Evolutionary conservation across 805 yeast genomes (phyloP).

Genomic region (Pichia paraexigua): DNA sequence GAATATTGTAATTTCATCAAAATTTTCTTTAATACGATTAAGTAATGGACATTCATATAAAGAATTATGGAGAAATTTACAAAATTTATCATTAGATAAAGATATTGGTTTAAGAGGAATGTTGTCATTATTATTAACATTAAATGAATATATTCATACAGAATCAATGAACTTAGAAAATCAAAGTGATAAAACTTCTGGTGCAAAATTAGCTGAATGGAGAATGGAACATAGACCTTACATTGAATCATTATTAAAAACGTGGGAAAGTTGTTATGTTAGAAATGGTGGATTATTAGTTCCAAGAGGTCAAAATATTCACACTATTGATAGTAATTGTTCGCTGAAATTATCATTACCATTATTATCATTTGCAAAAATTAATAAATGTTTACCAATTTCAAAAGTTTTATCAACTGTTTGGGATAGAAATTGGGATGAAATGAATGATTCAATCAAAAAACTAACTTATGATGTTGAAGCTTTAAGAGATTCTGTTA

Average conservation of each 20-base stretch:
- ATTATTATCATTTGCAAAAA: slow-evolving; percentile 55
- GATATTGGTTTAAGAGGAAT: slow-evolving; percentile 41
- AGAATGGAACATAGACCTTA: slow-evolving; percentile 53
- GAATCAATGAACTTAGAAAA: slow-evolving; percentile 35
- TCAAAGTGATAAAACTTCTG: slow-evolving; percentile 24
- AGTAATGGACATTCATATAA: slow-evolving; percentile 47
- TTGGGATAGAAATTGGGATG: slow-evolving; percentile 60
- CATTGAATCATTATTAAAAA: slow-evolving; percentile 47
- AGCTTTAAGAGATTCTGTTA: slow-evolving; percentile 55
- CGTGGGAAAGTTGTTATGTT: slow-evolving; percentile 61
- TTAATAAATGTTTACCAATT: slow-evolving; percentile 52
- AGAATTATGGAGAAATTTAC: slow-evolving; percentile 45
- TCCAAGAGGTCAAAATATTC: slow-evolving; percentile 42
- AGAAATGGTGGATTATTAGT: slow-evolving; percentile 56
- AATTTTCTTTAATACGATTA: slow-evolving; percentile 45
- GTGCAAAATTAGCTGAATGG: slow-evolving; percentile 53
- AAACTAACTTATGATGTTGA: slow-evolving; percentile 47
- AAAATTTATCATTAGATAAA: slow-evolving; percentile 32
- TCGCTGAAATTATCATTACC: slow-evolving; percentile 61
- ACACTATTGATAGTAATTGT: slow-evolving; percentile 43
- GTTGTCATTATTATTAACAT: slow-evolving; percentile 50
- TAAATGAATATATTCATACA: slow-evolving; percentile 57
- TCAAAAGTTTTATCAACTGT: slow-evolving; percentile 54
- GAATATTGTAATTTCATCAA: slow-evolving; percentile 40
- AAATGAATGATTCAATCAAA: slow-evolving; percentile 49